Evolutionary conservation across 164 flowering plant genomes (phyloP).

Genomic region (Aristolochia fimbriata): DNA sequence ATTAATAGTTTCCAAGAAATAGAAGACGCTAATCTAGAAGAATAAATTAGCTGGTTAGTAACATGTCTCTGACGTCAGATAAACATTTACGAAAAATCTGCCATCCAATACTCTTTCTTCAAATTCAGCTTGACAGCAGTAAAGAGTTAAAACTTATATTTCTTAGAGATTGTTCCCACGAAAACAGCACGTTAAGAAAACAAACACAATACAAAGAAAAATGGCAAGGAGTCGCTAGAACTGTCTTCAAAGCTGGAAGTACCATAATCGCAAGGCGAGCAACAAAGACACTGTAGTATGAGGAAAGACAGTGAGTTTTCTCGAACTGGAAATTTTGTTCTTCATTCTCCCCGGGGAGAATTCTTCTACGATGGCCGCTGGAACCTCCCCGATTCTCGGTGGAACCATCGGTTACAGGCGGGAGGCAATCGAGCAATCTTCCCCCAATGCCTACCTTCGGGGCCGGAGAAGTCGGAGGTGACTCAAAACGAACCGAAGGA

Average conservation of each 20-base stretch:
- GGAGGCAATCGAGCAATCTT: constrained; percentile 20
- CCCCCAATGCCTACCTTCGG: constrained; percentile 6
- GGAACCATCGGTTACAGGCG: constrained; percentile 4
- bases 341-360: constrained; percentile 35
- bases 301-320: constrained; percentile 56
- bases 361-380: constrained; percentile 19
- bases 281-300: constrained; percentile 89
- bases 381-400: constrained; percentile 17
- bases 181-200: no score
- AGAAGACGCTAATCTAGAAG: no score
- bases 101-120: no score
- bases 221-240: background rate
- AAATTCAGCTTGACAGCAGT: no score
- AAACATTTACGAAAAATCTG: no score
- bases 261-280: constrained; percentile 97
- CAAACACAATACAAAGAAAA: background rate
- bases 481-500: constrained; percentile 18
- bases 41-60: no score
- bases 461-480: constrained; percentile 16
- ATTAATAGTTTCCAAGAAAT: no score
- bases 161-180: no score
- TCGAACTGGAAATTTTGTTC: constrained; percentile 48
- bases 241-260: constrained; percentile 1
- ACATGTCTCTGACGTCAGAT: no score
- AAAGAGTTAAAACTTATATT: background rate